phyloP scores from a whole-genome alignment of 371 early-diverging fungal genomes.

The Capniomyces stellatus region DNA sequence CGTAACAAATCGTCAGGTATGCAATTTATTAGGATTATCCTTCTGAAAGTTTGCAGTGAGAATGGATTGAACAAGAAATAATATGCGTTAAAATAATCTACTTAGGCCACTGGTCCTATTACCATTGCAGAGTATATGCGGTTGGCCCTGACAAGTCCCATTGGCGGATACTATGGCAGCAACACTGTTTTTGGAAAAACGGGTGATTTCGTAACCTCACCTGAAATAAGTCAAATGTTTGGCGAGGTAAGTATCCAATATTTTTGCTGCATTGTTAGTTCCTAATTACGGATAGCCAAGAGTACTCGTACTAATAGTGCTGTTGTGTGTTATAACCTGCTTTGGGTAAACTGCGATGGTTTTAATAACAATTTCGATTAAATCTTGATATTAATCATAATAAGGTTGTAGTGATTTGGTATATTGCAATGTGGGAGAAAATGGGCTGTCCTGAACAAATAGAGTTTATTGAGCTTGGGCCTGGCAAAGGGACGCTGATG shows the following conservation, averaged over 20 bases:
- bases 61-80: no score
- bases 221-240: conserved; percentile 94
- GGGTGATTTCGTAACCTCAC: conserved; percentile 91
- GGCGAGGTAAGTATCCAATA: conserved; percentile 60
- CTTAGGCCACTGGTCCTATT: conserved; percentile 60
- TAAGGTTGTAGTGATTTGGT: conserved; percentile 18
- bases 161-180: conserved; percentile 66
- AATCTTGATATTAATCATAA: background rate
- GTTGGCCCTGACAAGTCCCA: conserved; percentile 66
- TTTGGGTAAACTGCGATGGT: no score
- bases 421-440: conserved; percentile 20
- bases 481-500: conserved; percentile 89
- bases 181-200: conserved; percentile 76
- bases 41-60: no score
- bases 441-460: conserved; percentile 10
- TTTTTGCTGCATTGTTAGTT: no score
- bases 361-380: background rate
- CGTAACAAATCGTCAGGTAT: no score
- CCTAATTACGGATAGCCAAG: background rate
- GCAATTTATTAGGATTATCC: no score
- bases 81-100: background rate
- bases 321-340: no score
- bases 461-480: conserved; percentile 75
- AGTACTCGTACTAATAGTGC: no score
- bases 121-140: conserved; percentile 79